A percentile compares a stretch with the other conserved stretches of the same genome.
Evolutionary conservation across 495 filamentous ascomycete genomes (phyloP).

Genomic region (Podospora pseudoanserina): DNA sequence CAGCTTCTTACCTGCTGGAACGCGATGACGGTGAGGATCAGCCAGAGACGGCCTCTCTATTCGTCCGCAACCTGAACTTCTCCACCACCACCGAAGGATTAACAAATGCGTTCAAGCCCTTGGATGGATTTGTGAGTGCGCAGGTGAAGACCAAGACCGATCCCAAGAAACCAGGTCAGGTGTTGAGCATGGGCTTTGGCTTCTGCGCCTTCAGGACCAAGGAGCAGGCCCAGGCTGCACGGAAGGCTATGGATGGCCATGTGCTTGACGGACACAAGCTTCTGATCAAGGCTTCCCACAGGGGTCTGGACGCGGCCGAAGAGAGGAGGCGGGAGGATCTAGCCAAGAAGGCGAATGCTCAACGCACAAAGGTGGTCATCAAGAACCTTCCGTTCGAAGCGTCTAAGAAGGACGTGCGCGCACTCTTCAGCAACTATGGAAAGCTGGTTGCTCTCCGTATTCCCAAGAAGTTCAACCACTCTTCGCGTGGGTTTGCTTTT

Average conservation of each 20-base stretch:
- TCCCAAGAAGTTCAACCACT: slow-evolving; percentile 87
- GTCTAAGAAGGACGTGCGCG: slow-evolving; percentile 83
- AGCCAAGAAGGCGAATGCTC: slow-evolving; percentile 67
- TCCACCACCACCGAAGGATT: slow-evolving; percentile 73
- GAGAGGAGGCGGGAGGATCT: slow-evolving; percentile 76
- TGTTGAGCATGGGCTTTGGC: slow-evolving; percentile 93
- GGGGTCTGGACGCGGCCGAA: slow-evolving; percentile 79
- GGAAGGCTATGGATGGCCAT: slow-evolving; percentile 80
- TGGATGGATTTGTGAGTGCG: slow-evolving; percentile 82
- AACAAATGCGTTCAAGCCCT: slow-evolving; percentile 66
- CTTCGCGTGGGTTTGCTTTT: slow-evolving; percentile 91
- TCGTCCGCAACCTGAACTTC: slow-evolving; percentile 91
- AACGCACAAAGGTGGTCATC: slow-evolving; percentile 89
- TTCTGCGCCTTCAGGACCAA: slow-evolving; percentile 85
- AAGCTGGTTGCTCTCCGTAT: slow-evolving; percentile 87
- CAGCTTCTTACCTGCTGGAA: slow-evolving; percentile 53
- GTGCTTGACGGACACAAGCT: slow-evolving; percentile 82
- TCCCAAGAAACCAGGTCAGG: slow-evolving; percentile 75
- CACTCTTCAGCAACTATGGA: slow-evolving; percentile 83
- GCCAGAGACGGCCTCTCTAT: slow-evolving; percentile 71
- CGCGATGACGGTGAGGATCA: slow-evolving; percentile 51
- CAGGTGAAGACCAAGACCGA: slow-evolving; percentile 84
- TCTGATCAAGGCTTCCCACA: slow-evolving; percentile 77
- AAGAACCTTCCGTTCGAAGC: slow-evolving; percentile 98
- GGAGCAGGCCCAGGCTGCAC: slow-evolving; percentile 70